Evolutionary conservation across 2,329 filamentous ascomycete species (phyloP), one percentile per base, ranked within the genome.

Genomic region (Sclerotinia spermophila): DNA sequence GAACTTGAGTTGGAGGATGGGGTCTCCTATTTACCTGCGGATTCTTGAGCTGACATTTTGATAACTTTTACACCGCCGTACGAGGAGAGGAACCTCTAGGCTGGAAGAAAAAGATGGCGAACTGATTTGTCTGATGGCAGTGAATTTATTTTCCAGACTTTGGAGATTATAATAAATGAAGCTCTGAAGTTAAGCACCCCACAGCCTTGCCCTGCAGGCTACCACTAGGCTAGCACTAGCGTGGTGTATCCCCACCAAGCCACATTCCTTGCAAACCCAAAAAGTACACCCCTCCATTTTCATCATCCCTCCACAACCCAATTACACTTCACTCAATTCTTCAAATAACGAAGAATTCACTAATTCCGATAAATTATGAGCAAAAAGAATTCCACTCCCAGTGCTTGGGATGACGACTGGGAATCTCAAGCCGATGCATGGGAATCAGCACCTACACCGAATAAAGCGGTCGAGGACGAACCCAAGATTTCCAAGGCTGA

Each of bases 321-420:
- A 44, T 30, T n/a, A 48, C 51, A 60, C 51, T 58, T 71, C 51
- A 45, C 48, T 40, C 11, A 64, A 53, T 60, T 51, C 53, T 61
- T 17, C 24, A 61, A 17, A 27, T 15, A 40, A 21, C 10, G 44
- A 64, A 2, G 35, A 58, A 53, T 58, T 33, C 17, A 48, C n/a
- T 42, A 53, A 30, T 48, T 27, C 44, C 42, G 30, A 35, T 21
- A 48, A 58, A 30, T 70, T 19, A n/a, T 80, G 78, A 74, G 71
- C 72, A 79, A 78, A 83, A 82, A 84, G 76, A 74, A 75, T 62
- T 81, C 80, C 33, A 80, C 90, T 71, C 90, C 92, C 51, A 88
- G 94, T 80, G 94, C 93, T 30, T 97, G 95, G 95, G 93, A 83
- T 74, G 90, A 97, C 76, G 92, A 97, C 78, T 98, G 94, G 94